These are phyloP conservation scores for Amyloporia xantha DNA, from an alignment of 768 basidiomycete species.

Conservation along the genomic window DNA sequence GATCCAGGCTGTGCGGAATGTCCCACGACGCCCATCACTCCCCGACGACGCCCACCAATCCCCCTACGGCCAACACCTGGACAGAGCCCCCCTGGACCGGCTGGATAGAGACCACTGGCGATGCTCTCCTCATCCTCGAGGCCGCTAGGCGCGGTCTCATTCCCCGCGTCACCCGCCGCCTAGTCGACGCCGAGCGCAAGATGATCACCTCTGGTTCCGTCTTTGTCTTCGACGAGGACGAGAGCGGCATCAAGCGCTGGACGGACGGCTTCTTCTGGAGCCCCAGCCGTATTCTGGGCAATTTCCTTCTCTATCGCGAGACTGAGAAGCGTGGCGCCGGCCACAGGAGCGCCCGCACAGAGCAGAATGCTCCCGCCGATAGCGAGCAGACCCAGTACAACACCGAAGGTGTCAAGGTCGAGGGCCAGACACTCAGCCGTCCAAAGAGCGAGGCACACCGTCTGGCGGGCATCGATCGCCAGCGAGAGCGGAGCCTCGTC, in stretches of 20 bases:
- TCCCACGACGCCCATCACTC: constrained; percentile 26
- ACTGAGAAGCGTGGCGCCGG: constrained; percentile 77
- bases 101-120: constrained; percentile 92
- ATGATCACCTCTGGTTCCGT: constrained; percentile 93
- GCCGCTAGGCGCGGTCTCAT: constrained; percentile 87
- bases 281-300: constrained; percentile 86
- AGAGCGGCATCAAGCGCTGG: constrained; percentile 96
- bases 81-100: constrained; percentile 90
- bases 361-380: constrained; percentile 33
- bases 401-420: constrained; percentile 19
- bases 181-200: constrained; percentile 87
- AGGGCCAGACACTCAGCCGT: constrained; percentile 48
- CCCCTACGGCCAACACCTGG: constrained; percentile 43
- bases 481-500: constrained; percentile 74
- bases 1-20: constrained; percentile 16
- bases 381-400: constrained; percentile 5
- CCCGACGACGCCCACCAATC: constrained; percentile 21
- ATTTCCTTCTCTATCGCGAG: constrained; percentile 93
- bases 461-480: constrained; percentile 48
- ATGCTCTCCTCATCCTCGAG: constrained; percentile 95
- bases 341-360: constrained; percentile 45
- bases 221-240: constrained; percentile 96
- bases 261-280: constrained; percentile 98
- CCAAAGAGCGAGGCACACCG: constrained; percentile 48
- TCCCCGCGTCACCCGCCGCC: constrained; percentile 83